Evolutionary conservation across 495 filamentous ascomycete species (phyloP), one percentile per base, ranked within the genome.

Genomic region (Aspergillus heteromorphus): DNA sequence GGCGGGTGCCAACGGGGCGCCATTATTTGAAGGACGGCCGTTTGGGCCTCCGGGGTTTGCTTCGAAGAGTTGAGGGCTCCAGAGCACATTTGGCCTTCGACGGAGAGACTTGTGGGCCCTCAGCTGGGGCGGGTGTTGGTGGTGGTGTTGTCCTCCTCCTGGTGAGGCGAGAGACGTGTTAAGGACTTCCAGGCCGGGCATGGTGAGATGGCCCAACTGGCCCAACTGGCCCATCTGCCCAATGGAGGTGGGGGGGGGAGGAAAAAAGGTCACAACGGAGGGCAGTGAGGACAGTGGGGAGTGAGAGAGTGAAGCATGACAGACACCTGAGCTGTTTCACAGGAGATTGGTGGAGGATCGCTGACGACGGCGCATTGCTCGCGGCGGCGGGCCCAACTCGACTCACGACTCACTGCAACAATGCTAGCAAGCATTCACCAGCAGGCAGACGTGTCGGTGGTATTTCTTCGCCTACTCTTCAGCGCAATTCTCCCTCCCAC

Each of bases 101-200:
- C 73, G 75, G 25, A 79, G 70, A 18, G 68, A 48, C 61, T 78
- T 78, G 66, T 78, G 77, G 55, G 73, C 65, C 67, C 66, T 77
- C 55, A 76, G 59, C 34, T 71, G 66, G 29, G 69, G 63, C 40
- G 63, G 67, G 27, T 68, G 64, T 8, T 54, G 51, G 52, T 59
- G 49, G n/a, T n/a, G n/a, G n/a, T n/a, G n/a, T n/a, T n/a, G n/a
- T n/a, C n/a, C n/a, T n/a, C n/a, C n/a, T 43, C 53, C 65, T 55
- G 63, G 55, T 49, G 65, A 63, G 62, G 64, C 69, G 64, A 61
- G 62, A 61, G 64, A 62, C 23, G 68, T 51, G 60, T 55, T 61
- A 61, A 55, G 62, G 60, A 66, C 48, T 49, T 66, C 70, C 47
- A 70, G 59, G 55, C 69, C 62, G 45, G 72, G 74, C 75, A 78